Base-by-base conservation (phyloP, 805 yeast genomes). In the Yamadazyma scolyti region DNA sequence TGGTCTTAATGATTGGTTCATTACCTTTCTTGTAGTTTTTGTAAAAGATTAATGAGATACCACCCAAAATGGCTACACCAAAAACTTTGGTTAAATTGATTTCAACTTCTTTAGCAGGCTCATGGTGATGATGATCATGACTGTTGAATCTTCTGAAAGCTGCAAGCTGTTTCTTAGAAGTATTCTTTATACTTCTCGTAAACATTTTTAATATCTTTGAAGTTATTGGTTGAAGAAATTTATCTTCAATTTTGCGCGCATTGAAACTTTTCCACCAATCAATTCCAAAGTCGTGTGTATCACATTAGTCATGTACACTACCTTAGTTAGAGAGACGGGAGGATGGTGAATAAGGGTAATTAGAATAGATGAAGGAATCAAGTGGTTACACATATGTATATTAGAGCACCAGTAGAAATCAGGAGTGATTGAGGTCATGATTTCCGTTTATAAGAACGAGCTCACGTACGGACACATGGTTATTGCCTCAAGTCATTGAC, bases 41-140 rank as follows among this genome's bases (percentile, higher is more conserved):
- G 46, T 58, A 58, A 20, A 42, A 39, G 23, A 58, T 58, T 25
- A 58, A 53, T 13, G 49, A 44, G 16, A 53, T 59, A 8, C 68
- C 72, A 11, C 58, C 63, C 31, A 58, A 43, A 17, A 62, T 58
- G 22, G 70, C 70, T 20, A 63, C 42, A 25, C 68, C 68, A 39
- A 65, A 58, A 26, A 65, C 61, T 38, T 61, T 65, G 30, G 67
- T 49, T 28, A 63, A 46, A 40, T 58, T 63, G 43, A 65, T 57
- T 44, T 65, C 70, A 22, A 50, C 33, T 18, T 52, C 50, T 42
- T 57, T 57, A 16, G 38, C 34, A 18, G 52, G 52, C 20, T 40
- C 42, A 27, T 38, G 40, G 30, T 36, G 44, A 25, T 39, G 42
- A 33, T 46, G 45, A 27, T 37, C 43, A 20, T 40, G 26, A 19